These are phyloP conservation scores for Plantago ovata DNA, from an alignment of 257 asterid genomes.

Conservation along the genomic window DNA sequence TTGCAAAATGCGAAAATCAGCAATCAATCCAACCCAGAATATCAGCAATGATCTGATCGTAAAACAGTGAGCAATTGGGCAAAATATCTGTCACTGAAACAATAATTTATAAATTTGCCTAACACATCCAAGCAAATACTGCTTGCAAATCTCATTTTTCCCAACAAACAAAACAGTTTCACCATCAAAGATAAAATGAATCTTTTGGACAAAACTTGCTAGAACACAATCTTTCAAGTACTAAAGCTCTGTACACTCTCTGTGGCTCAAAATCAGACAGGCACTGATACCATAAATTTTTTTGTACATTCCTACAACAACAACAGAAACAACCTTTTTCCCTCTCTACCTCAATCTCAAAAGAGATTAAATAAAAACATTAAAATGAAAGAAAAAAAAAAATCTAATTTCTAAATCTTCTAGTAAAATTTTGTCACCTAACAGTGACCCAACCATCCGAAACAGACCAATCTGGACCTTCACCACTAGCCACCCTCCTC, in stretches of 20 bases:
- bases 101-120: conserved; percentile 8
- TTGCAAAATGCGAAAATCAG: conserved; percentile 3
- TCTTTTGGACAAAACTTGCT: conserved; percentile 1
- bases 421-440: conserved; percentile 38
- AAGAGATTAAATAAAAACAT: not conserved
- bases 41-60: conserved; percentile 10
- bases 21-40: conserved; percentile 12
- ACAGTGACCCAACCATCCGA: conserved; percentile 61
- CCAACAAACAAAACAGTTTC: conserved; percentile 13
- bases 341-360: conserved; percentile 48
- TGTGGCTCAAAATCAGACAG: conserved; percentile 13
- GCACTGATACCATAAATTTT: conserved; percentile 11
- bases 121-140: conserved; percentile 15
- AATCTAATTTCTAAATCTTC: conserved; percentile 12
- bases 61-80: conserved; percentile 16
- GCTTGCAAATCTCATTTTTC: conserved; percentile 25
- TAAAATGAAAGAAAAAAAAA: conserved; percentile 11
- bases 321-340: conserved; percentile 7
- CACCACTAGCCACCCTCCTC: conserved; percentile 23
- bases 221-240: not conserved
- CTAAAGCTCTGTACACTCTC: conserved; percentile 24
- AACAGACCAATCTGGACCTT: conserved; percentile 43
- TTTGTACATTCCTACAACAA: conserved; percentile 12
- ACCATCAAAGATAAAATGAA: conserved; percentile 9
- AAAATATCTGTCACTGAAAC: conserved; percentile 22